Base-by-base conservation (phyloP, 371 early-diverging fungal genomes). In the Apophysomyces elegans region DNA sequence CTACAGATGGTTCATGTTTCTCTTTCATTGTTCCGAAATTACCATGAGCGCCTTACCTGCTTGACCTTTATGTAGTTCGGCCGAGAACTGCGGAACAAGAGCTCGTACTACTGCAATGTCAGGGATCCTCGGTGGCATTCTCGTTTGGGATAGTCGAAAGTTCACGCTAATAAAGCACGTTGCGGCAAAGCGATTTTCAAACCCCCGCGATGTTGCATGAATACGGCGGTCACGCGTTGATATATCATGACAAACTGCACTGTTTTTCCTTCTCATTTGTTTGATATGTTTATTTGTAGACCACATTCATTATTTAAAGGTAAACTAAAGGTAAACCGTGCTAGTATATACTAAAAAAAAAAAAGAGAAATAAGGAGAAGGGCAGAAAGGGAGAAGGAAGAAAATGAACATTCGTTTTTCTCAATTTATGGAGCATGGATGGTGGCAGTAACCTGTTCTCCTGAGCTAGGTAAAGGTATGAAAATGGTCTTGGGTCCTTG, bases 41-140 rank as follows among this genome's bases (percentile, higher is more conserved):
- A 26, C 32, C 32, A 26, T 26, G 32, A 2, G 38, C 2, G 13
- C 37, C 67, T 44, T 77, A 91, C 93, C 94, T 68, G 91, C 88
- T 80, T 95, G 95, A 37, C 97, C 97, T 74, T 96, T 96, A 78
- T 91, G 92, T 56, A 93, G 72, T 44, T 78, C 72, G 37, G 64
- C 62, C 5, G 85, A 76, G 39, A 95, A 86, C 14, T 92, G 90
- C 16, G 93, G 95, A 61, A 95, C 83, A 11, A 94, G 74, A 56
- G 86, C 80, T 9, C 86, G 80, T 16, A 88, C 76, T 62, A 76
- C 77, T 8, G 71, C 67, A 35, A 87, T 75, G 60, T 77, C 79
- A 21, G 82, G 81, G 32, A 76, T 70, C 59, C 63, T 74, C 5
- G 80, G 66, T 37, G 74, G 65, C 74, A 79, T 77, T n/a, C 21